phyloP scores from a whole-genome alignment of 768 basidiomycete species.

The Harrya chromipes region DNA sequence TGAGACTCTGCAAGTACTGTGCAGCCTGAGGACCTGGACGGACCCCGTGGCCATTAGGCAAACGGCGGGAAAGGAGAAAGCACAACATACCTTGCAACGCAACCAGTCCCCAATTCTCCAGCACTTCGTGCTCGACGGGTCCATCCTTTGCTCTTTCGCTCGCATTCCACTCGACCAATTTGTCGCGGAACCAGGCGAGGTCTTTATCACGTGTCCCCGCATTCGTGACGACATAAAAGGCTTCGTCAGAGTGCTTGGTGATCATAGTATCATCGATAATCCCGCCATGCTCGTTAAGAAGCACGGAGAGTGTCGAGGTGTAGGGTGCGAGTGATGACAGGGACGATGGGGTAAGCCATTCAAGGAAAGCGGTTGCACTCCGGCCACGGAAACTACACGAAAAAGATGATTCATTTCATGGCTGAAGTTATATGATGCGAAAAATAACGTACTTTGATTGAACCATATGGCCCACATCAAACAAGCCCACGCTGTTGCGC shows the following conservation, averaged over 20 bases:
- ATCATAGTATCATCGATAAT: constrained; percentile 97
- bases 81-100: constrained; percentile 78
- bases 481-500: constrained; percentile 76
- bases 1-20: constrained; percentile 71
- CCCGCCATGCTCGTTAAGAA: constrained; percentile 86
- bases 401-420: not conserved
- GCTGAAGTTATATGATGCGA: not conserved
- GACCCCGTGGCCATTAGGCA: not conserved
- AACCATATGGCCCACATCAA: constrained; percentile 99
- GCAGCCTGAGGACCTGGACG: constrained; percentile 75
- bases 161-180: constrained; percentile 77
- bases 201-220: constrained; percentile 84
- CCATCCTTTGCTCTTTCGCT: constrained; percentile 47
- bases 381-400: constrained; percentile 71
- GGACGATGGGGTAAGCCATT: constrained; percentile 87
- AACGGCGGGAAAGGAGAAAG: not conserved
- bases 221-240: constrained; percentile 96
- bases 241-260: constrained; percentile 74
- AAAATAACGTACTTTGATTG: constrained; percentile 68
- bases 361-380: constrained; percentile 75
- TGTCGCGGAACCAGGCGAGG: constrained; percentile 68
- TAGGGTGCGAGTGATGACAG: constrained; percentile 65
- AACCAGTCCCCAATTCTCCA: constrained; percentile 84
- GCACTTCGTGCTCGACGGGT: constrained; percentile 73
- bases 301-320: constrained; percentile 80